Conservation (phyloP, 768 basidiomycete genomes). For the Phylloporus sp. region DNA sequence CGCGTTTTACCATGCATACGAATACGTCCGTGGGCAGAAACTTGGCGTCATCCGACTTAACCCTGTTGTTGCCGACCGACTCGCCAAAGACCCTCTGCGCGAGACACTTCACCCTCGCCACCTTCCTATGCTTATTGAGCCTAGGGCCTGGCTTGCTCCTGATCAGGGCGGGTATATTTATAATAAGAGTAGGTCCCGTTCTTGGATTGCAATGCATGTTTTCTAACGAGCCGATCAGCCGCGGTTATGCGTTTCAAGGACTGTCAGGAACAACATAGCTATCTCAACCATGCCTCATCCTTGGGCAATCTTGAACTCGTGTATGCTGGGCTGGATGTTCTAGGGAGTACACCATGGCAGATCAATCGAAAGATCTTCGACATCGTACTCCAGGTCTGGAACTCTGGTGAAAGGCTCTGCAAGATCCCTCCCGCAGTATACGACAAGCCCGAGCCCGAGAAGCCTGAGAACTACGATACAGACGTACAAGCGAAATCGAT, state of each 20-base stretch:
- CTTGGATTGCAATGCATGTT: neutral
- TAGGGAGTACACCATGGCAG: constrained; percentile 86
- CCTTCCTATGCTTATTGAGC: constrained; percentile 91
- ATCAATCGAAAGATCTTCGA: constrained; percentile 80
- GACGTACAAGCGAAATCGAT: constrained; percentile 55
- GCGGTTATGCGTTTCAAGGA: constrained; percentile 92
- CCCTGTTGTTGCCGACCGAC: constrained; percentile 67
- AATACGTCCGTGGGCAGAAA: constrained; percentile 90
- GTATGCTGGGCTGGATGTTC: constrained; percentile 84
- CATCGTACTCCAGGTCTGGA: constrained; percentile 79
- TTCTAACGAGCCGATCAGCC: constrained; percentile 35
- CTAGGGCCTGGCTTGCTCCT: constrained; percentile 78
- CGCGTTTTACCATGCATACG: constrained; percentile 89
- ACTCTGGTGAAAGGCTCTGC: constrained; percentile 73
- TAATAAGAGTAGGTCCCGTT: constrained; percentile 55
- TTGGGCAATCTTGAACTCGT: constrained; percentile 78
- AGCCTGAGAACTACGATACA: constrained; percentile 38
- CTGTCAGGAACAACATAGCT: constrained; percentile 74
- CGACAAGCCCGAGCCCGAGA: constrained; percentile 61
- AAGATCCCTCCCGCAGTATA: constrained; percentile 78
- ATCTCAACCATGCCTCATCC: constrained; percentile 70
- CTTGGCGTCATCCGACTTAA: constrained; percentile 91
- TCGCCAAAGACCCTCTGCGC: constrained; percentile 69
- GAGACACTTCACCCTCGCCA: constrained; percentile 87
- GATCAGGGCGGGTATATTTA: constrained; percentile 82